Percentiles rank a stretch among this genome's conserved stretches.
Evolutionary conservation across 192 early-diverging fungal genomes (phyloP).

Genomic region (Backusella circina): DNA sequence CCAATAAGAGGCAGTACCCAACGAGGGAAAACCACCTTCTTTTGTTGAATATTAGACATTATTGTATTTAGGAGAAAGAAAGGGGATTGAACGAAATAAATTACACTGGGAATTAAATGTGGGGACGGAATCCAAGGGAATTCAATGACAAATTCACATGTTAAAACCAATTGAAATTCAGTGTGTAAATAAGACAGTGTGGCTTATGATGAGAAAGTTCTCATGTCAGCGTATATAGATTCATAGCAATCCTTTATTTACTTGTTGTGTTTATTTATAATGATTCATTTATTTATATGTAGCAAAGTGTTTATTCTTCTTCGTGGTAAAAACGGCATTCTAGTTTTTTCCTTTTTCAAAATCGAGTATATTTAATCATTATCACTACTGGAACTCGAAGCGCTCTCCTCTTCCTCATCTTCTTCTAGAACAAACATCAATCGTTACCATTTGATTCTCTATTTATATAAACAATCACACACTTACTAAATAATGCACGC

Average conservation of each 20-base stretch:
- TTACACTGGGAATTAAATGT: not conserved
- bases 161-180: not conserved
- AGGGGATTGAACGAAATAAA: not conserved
- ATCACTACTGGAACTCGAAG: constrained; percentile 12
- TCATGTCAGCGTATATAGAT: not conserved
- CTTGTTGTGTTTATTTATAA: not conserved
- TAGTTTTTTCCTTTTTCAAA: not conserved
- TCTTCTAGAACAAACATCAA: not conserved
- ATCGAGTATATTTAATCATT: not conserved
- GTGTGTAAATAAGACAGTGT: not conserved
- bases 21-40: not conserved
- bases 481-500: constrained; percentile 21
- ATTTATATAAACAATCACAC: not conserved
- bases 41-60: not conserved
- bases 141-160: constrained; percentile 1
- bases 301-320: not conserved
- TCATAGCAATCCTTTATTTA: not conserved
- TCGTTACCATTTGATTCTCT: not conserved
- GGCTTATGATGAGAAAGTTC: constrained; percentile 4
- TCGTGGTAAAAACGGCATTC: not conserved
- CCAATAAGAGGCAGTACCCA: constrained; percentile 30
- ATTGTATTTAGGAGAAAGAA: not conserved
- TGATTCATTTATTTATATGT: not conserved
- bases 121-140: not conserved
- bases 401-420: constrained; percentile 16